Evolutionary conservation across 148 eudicot species (phyloP).

Genomic region (Hydrangea macrophylla): DNA sequence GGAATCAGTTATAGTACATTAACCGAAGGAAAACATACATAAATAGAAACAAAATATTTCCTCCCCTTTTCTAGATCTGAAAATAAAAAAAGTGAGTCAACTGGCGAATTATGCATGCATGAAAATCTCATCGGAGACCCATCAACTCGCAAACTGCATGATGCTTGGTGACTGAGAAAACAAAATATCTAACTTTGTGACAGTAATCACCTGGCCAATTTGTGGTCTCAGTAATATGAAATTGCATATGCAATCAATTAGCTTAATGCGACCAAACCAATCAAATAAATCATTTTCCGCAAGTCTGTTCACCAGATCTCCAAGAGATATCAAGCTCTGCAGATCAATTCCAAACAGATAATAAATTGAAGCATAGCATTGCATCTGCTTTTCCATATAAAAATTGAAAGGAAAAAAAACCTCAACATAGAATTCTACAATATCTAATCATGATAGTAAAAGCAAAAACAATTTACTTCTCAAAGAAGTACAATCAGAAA

Average conservation of each 20-base stretch:
- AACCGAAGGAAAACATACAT: slow-evolving; percentile 3
- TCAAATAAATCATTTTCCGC: slow-evolving; percentile 60
- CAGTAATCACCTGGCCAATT: slow-evolving; percentile 69
- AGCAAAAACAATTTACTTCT: neutral
- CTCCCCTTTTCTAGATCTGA: neutral
- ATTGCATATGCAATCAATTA: slow-evolving; percentile 76
- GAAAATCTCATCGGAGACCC: slow-evolving; percentile 9
- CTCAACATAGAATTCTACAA: neutral
- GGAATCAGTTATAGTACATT: slow-evolving; percentile 4
- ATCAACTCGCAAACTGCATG: neutral
- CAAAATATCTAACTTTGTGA: neutral
- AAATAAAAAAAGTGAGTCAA: neutral
- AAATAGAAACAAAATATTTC: neutral
- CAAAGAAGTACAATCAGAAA: neutral
- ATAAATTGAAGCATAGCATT: neutral
- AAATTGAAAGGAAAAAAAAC: neutral
- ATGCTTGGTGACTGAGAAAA: neutral
- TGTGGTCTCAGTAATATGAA: slow-evolving; percentile 62
- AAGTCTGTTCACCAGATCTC: slow-evolving; percentile 64
- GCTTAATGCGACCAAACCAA: slow-evolving; percentile 76
- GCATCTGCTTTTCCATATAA: no score
- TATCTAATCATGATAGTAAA: neutral
- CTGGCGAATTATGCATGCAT: neutral
- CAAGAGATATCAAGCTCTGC: slow-evolving; percentile 64
- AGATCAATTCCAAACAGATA: slow-evolving; percentile 10